Base-by-base conservation (phyloP, 306 rosid genomes). In the Cicer arietinum region DNA sequence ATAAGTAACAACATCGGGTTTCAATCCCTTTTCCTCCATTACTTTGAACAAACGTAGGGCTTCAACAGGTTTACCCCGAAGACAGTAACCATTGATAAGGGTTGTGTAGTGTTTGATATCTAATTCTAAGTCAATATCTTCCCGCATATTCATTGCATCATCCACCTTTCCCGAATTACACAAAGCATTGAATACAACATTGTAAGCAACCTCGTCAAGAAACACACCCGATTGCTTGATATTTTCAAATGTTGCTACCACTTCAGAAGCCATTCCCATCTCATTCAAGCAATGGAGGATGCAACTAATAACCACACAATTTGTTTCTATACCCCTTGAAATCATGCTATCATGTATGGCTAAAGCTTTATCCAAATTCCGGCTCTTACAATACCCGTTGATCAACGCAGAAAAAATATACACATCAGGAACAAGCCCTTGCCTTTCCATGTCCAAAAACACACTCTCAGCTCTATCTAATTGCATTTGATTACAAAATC, bases 61-160 rank as follows among this genome's bases (percentile, higher is more conserved):
- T 79, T 74, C 57, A 58, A 2, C 6, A 22, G 79, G 66, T 40
- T 85, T 78, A 61, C 89, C 91, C 64, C 72, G 79, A 56, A 77
- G 76, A 76, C 71, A 88, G 67, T 83, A 87, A 47, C 98, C 98
- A 47, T 78, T 80, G 46, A 94, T 90, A 59, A 94, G 69, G 5
- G 96, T 94, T 6, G 97, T 94, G 82, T 87, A 91, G 80, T 91
- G 98, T 76, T 82, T 80, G 68, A 85, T 20, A 84, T 94, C 97
- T 76, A 91, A 73, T 69, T 3, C 79, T 69, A 89, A 73, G 20
- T 46, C 51, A 71, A 76, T 86, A 53, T 41, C 60, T 56, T 89
- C 84, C 46, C 84, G 59, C 83, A 88, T 82, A n/a, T 71, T 63
- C 18, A 84, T 60, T 17, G 96, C 97, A 73, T 91, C 87, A 57